phyloP scores from a whole-genome alignment of 2,329 filamentous ascomycete species.

The Plectosphaerella sp. region DNA sequence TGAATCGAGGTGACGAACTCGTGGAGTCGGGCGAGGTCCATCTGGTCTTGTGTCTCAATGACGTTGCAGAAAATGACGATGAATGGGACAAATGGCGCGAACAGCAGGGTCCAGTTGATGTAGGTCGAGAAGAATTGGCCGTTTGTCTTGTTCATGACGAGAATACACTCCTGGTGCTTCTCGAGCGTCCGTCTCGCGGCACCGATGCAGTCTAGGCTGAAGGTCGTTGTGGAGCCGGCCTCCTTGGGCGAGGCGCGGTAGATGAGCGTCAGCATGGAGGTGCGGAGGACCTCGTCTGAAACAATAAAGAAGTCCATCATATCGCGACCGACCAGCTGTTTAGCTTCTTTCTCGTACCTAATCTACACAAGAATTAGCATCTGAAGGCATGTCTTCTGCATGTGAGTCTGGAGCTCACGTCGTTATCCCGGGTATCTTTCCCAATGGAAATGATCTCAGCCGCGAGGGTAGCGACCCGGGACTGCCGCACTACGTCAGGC shows the following conservation, averaged over 20 bases:
- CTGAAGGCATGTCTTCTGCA: not conserved
- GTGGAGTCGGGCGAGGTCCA: constrained; percentile 41
- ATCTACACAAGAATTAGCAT: constrained; percentile 16
- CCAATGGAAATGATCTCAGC: constrained; percentile 25
- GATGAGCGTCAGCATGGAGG: constrained; percentile 34
- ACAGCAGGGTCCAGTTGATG: constrained; percentile 41
- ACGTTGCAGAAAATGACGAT: constrained; percentile 48
- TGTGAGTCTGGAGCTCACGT: constrained; percentile 5
- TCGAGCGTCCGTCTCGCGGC: constrained; percentile 34
- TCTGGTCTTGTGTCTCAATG: constrained; percentile 37
- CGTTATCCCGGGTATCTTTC: constrained; percentile 15
- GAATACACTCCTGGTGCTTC: constrained; percentile 35
- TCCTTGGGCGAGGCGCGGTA: constrained; percentile 33
- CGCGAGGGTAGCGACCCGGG: constrained; percentile 24
- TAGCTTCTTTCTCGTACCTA: constrained; percentile 3
- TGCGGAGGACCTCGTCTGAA: constrained; percentile 35
- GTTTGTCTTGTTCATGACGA: constrained; percentile 27
- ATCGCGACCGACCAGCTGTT: constrained; percentile 16
- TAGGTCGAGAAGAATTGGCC: constrained; percentile 32
- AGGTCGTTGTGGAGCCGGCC: constrained; percentile 24
- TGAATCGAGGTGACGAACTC: constrained; percentile 47
- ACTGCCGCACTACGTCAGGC: constrained; percentile 22
- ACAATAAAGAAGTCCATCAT: constrained; percentile 30
- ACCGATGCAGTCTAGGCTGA: constrained; percentile 36
- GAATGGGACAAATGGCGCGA: constrained; percentile 49